Evolutionary conservation across 306 rosid species (phyloP), one percentile per base, ranked within the genome.

Genomic region (Albizia julibrissin): DNA sequence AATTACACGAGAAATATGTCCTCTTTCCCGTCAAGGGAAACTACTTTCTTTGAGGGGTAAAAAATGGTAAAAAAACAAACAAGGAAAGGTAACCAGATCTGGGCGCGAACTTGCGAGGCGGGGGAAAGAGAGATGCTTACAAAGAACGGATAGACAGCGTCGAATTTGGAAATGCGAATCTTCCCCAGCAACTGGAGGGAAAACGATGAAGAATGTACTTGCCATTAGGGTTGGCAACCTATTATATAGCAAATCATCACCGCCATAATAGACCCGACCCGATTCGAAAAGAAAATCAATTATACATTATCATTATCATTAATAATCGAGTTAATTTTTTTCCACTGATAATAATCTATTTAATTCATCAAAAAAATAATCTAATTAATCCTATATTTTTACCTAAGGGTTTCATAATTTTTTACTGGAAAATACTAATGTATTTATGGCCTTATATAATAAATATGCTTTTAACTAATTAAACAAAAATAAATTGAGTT

Each of bases 51-150:
- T 19, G 14, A n/a, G 16, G 42, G 40, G 0, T 14, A 29, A 39
- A 10, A 54, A 54, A 19, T 54, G 61, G 3, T 18, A 1, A 37
- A 29, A 49, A 14, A 54, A 37, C 4, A 33, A 21, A 74, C 31
- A 52, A 74, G 67, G 10, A 4, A 50, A 74, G 65, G 12, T 18
- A 50, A 73, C 10, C 34, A 58, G 79, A 75, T 75, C 69, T 58
- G 69, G 68, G 68, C 31, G 22, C 37, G 34, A 14, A 54, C 56
- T 16, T 50, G 58, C n/a, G 26, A 24, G 0, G 61, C 24, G 12
- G 3, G 59, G 11, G 67, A 12, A 0, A 10, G 9, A 61, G 34
- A 44, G 61, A 31, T 64, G 15, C 80, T 62, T 77, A 27, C 80
- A 62, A 44, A 15, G 6, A 34, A 58, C 2, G 18, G 46, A 31